These are phyloP conservation scores for Coniella vitis DNA, from an alignment of 2,329 filamentous ascomycete species.

Conservation along the genomic window DNA sequence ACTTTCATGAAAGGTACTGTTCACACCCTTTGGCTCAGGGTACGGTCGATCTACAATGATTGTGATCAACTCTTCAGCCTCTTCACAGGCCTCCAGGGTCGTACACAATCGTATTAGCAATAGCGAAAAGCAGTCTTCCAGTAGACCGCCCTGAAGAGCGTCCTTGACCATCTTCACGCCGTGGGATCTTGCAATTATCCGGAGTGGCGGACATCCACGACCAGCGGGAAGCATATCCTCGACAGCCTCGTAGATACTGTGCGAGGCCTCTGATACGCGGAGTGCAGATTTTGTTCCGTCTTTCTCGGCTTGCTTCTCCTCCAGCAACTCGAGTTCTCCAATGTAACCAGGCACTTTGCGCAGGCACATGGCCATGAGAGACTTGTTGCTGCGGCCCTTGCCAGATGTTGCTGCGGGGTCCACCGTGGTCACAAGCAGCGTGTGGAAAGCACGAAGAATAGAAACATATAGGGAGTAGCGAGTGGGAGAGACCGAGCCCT, in stretches of 20 bases:
- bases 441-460: constrained; percentile 37
- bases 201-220: constrained; percentile 40
- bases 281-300: constrained; percentile 29
- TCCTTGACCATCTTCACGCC: constrained; percentile 35
- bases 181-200: constrained; percentile 39
- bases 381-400: constrained; percentile 21
- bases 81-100: constrained; percentile 27
- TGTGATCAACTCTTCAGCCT: constrained; percentile 35
- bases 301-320: constrained; percentile 31
- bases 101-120: constrained; percentile 36
- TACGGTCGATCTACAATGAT: constrained; percentile 29
- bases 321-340: constrained; percentile 35
- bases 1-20: constrained; percentile 25
- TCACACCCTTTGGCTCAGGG: constrained; percentile 27
- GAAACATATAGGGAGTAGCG: constrained; percentile 35
- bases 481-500: constrained; percentile 22
- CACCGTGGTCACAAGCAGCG: constrained; percentile 36
- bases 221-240: constrained; percentile 34
- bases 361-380: constrained; percentile 43
- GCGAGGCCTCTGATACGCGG: constrained; percentile 32
- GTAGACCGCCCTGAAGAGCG: constrained; percentile 35
- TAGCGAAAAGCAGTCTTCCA: constrained; percentile 33
- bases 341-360: constrained; percentile 42
- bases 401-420: neutral
- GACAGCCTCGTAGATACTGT: constrained; percentile 41